These are phyloP conservation scores for Mariannaea elegans DNA, from an alignment of 2,329 filamentous ascomycete species.

Conservation along the genomic window DNA sequence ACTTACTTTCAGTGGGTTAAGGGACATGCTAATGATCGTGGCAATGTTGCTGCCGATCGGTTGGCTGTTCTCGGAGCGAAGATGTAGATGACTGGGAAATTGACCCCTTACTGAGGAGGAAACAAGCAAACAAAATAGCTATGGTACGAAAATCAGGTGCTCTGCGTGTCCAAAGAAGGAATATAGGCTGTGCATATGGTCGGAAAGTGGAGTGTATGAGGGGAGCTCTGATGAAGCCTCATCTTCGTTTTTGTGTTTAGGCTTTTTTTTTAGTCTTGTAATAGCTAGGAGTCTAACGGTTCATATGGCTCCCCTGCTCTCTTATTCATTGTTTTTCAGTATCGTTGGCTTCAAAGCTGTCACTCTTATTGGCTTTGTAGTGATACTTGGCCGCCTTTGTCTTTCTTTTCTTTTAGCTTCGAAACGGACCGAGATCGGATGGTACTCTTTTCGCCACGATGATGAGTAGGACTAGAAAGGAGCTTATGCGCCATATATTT, in stretches of 20 bases:
- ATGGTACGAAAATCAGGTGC: neutral
- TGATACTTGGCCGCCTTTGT: slow-evolving; percentile 17
- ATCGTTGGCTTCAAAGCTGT: neutral
- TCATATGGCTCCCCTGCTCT: neutral
- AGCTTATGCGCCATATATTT: too few species aligned
- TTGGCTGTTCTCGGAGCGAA: slow-evolving; percentile 68
- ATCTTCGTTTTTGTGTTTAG: neutral
- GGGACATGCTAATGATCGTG: slow-evolving; percentile 76
- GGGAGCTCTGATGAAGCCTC: neutral
- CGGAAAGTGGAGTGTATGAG: neutral
- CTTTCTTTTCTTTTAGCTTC: slow-evolving; percentile 2
- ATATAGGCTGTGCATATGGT: neutral
- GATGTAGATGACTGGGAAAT: slow-evolving; percentile 28
- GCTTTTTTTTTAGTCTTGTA: slow-evolving; percentile 1
- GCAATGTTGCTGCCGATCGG: slow-evolving; percentile 83
- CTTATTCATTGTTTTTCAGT: neutral
- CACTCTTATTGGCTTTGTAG: slow-evolving; percentile 6
- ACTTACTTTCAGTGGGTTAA: slow-evolving; percentile 90
- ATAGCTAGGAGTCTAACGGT: slow-evolving; percentile 3
- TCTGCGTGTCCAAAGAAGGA: neutral
- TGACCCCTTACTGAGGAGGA: neutral
- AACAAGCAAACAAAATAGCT: neutral
- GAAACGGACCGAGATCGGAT: slow-evolving; percentile 13
- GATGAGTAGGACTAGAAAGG: too few species aligned
- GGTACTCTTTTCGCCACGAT: neutral